These are phyloP conservation scores for Fusarium odoratissimum DNA, from an alignment of 2,329 filamentous ascomycete species.

Conservation along the genomic window DNA sequence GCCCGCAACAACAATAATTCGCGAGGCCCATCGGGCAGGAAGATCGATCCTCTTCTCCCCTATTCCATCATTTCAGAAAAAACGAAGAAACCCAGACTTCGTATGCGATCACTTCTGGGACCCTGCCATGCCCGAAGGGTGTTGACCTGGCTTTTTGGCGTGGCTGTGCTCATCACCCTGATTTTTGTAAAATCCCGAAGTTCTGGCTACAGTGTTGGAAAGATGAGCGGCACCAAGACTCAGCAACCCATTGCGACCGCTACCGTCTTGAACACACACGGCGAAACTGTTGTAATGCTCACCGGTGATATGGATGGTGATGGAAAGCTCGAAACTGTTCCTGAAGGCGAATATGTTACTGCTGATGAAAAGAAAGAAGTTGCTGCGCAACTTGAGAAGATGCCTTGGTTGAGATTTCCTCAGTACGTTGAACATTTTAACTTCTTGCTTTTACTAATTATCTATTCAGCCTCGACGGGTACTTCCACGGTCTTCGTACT, in stretches of 20 bases:
- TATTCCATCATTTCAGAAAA: slow-evolving; percentile 50
- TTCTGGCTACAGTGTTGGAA: slow-evolving; percentile 43
- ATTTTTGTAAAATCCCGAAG: slow-evolving; percentile 53
- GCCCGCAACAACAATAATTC: slow-evolving; percentile 53
- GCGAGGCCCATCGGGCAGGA: slow-evolving; percentile 45
- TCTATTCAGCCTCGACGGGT: slow-evolving; percentile 75
- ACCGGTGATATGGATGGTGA: slow-evolving; percentile 47
- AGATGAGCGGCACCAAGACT: slow-evolving; percentile 40
- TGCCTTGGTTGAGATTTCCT: slow-evolving; percentile 56
- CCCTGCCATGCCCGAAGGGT: slow-evolving; percentile 65
- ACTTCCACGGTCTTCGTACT: slow-evolving; percentile 81
- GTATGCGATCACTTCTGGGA: slow-evolving; percentile 60
- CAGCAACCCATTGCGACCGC: slow-evolving; percentile 42
- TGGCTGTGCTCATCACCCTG: slow-evolving; percentile 56
- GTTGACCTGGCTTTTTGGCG: slow-evolving; percentile 61
- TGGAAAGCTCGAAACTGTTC: slow-evolving; percentile 41
- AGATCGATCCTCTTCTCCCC: slow-evolving; percentile 50
- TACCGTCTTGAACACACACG: slow-evolving; percentile 44
- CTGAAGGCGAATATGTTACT: slow-evolving; percentile 44
- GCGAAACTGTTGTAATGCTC: slow-evolving; percentile 45
- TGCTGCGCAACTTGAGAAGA: slow-evolving; percentile 48
- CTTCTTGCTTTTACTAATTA: slow-evolving; percentile 25
- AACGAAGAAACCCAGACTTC: slow-evolving; percentile 51
- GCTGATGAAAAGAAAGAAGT: slow-evolving; percentile 47
- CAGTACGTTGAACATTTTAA: slow-evolving; percentile 47